phyloP scores from a whole-genome alignment of 2,329 filamentous ascomycete species.

The Trichoderma sp. region DNA sequence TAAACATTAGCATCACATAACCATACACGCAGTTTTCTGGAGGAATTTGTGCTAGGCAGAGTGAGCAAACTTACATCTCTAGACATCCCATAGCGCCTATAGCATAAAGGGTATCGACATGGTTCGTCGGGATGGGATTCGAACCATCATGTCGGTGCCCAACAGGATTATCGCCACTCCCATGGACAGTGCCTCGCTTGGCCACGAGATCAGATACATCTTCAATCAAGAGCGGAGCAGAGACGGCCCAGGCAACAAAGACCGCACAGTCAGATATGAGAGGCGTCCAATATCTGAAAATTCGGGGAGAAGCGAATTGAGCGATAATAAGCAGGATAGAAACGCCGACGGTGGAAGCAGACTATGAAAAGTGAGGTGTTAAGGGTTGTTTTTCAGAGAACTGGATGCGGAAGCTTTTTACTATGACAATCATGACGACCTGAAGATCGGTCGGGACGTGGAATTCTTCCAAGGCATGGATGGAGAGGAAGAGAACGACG shows the following conservation, averaged over 20 bases:
- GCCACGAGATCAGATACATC: conserved; percentile 35
- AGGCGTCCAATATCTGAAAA: conserved; percentile 29
- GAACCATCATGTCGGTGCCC: background rate
- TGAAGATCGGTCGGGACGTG: background rate
- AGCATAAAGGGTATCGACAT: background rate
- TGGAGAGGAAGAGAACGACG: conserved; percentile 41
- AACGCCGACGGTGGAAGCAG: background rate
- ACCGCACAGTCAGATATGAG: conserved; percentile 43
- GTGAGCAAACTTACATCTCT: background rate
- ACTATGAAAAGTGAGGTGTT: background rate
- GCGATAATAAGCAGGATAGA: background rate
- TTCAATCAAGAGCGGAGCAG: conserved; percentile 47
- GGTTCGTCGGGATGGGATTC: background rate
- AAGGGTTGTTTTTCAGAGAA: background rate
- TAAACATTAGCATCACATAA: background rate
- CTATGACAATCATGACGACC: background rate
- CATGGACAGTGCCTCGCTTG: background rate
- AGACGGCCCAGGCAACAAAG: conserved; percentile 44
- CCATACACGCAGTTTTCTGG: background rate
- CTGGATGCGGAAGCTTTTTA: background rate
- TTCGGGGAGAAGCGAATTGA: background rate
- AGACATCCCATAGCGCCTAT: background rate
- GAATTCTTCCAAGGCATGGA: conserved; percentile 25
- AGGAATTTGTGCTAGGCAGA: background rate
- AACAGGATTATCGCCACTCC: background rate